These are phyloP conservation scores for Herpomyces periplanetae DNA, from an alignment of 2,329 filamentous ascomycete genomes.

Conservation along the genomic window DNA sequence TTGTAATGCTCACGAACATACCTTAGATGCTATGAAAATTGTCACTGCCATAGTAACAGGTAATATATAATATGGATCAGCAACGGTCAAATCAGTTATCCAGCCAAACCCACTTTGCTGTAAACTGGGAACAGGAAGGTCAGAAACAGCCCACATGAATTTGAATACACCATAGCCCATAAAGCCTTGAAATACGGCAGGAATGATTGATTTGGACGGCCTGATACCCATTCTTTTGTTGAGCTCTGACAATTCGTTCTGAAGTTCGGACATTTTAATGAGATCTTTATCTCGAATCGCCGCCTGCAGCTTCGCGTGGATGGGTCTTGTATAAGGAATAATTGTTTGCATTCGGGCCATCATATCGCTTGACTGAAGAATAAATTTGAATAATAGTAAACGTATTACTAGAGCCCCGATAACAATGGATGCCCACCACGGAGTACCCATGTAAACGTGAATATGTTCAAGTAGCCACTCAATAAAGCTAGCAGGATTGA, in stretches of 20 bases:
- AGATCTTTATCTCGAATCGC: conserved; percentile 11
- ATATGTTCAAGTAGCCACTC: conserved; percentile 44
- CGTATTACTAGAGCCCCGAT: conserved; percentile 23
- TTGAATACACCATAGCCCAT: conserved; percentile 48
- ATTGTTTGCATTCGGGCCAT: conserved; percentile 20
- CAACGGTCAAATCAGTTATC: conserved; percentile 32
- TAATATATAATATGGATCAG: conserved; percentile 38
- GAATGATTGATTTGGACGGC: conserved; percentile 12
- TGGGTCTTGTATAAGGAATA: conserved; percentile 15
- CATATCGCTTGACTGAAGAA: conserved; percentile 19
- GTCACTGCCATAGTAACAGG: conserved; percentile 18
- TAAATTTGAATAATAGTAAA: conserved; percentile 14
- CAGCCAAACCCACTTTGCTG: conserved; percentile 29
- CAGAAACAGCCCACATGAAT: conserved; percentile 27
- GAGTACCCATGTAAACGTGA: conserved; percentile 30
- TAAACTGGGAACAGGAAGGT: conserved; percentile 40
- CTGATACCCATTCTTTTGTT: conserved; percentile 16
- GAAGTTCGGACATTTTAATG: conserved; percentile 10
- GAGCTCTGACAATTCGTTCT: conserved; percentile 12
- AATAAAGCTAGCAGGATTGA: conserved; percentile 31
- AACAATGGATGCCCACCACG: conserved; percentile 45
- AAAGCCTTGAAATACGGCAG: conserved; percentile 19
- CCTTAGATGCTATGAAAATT: conserved; percentile 18
- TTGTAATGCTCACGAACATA: conserved; percentile 7
- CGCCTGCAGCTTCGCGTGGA: conserved; percentile 15